Evolutionary conservation across 768 basidiomycete genomes (phyloP).

Genomic region (Sarcomyxa edulis): DNA sequence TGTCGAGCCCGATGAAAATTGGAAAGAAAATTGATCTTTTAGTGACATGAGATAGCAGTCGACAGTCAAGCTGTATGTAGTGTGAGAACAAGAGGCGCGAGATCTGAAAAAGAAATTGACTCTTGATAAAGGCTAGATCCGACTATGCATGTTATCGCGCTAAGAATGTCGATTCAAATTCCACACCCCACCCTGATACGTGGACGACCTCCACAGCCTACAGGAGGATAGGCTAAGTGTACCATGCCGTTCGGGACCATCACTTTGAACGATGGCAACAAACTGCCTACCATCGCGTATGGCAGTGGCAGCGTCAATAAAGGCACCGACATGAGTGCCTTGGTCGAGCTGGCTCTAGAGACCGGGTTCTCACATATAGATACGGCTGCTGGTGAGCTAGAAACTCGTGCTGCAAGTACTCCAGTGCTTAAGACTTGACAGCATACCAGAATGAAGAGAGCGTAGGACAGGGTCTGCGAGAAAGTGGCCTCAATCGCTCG

Average conservation of each 20-base stretch:
- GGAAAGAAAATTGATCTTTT: too few relatives aligned
- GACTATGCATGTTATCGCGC: too few relatives aligned
- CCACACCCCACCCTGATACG: background rate
- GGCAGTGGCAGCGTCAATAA: slow-evolving; percentile 49
- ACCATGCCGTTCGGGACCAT: slow-evolving; percentile 36
- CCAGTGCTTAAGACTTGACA: too few relatives aligned
- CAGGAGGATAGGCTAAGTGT: background rate
- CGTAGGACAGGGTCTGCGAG: slow-evolving; percentile 33
- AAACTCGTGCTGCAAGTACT: slow-evolving; percentile 9
- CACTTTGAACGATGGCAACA: slow-evolving; percentile 34
- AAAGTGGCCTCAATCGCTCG: slow-evolving; percentile 38
- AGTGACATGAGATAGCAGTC: too few relatives aligned
- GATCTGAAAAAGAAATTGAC: too few relatives aligned
- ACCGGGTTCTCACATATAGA: slow-evolving; percentile 51
- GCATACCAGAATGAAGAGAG: slow-evolving; percentile 31
- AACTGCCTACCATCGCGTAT: slow-evolving; percentile 57
- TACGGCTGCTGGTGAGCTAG: slow-evolving; percentile 14
- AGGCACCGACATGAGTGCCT: slow-evolving; percentile 43
- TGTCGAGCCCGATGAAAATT: too few relatives aligned
- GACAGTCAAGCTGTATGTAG: too few relatives aligned
- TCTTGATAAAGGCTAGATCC: too few relatives aligned
- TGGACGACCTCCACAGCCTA: background rate
- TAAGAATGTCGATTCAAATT: too few relatives aligned
- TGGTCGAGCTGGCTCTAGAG: slow-evolving; percentile 53
- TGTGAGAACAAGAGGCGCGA: too few relatives aligned